Conservation (phyloP, 345 rosid genomes). For the Carallia pectinifolia region DNA sequence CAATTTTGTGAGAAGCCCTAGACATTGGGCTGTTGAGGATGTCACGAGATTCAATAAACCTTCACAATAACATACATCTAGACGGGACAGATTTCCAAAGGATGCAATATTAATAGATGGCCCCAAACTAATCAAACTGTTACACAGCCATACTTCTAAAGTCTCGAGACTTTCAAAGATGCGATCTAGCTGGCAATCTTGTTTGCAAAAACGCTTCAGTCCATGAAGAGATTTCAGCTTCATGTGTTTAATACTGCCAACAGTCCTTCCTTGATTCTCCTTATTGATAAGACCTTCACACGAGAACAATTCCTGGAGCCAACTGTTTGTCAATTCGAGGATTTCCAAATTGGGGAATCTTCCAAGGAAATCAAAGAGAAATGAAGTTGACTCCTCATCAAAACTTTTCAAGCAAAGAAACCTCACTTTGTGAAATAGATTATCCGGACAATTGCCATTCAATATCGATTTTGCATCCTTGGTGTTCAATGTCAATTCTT, state of each 20-base stretch:
- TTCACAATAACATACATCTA: neutral
- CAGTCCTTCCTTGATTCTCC: neutral
- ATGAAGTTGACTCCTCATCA: too few species aligned
- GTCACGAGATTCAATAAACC: neutral
- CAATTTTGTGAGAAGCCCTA: neutral
- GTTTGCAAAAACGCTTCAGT: neutral
- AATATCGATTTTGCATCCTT: too few species aligned
- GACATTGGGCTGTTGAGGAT: neutral
- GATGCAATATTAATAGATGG: neutral
- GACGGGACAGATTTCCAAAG: neutral
- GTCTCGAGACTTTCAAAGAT: neutral
- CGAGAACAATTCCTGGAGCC: neutral
- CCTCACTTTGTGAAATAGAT: too few species aligned
- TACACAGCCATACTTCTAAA: neutral
- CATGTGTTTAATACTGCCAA: neutral
- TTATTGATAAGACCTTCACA: neutral
- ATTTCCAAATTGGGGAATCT: too few species aligned
- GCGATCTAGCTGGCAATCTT: neutral
- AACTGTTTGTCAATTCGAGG: too few species aligned
- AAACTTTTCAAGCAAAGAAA: too few species aligned
- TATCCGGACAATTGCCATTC: too few species aligned
- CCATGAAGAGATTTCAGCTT: neutral
- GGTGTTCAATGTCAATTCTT: neutral
- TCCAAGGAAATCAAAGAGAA: too few species aligned
- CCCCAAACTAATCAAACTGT: neutral